Base-by-base conservation (phyloP, 2,329 filamentous ascomycete genomes). In the Fusarium mundagurra region DNA sequence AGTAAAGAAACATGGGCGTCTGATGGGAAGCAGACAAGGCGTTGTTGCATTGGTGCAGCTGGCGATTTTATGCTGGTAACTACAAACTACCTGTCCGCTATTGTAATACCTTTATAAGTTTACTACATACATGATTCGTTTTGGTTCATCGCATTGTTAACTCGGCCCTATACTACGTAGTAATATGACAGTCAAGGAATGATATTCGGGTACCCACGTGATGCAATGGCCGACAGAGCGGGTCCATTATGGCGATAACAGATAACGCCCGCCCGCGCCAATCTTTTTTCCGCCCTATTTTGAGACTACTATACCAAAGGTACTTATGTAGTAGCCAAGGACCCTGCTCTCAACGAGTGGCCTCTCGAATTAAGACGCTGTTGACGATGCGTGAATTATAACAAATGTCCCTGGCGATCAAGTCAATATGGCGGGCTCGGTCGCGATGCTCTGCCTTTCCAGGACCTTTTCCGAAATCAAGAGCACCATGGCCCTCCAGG, bases 391-490 rank as follows among this genome's bases (percentile, higher is more conserved):
- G 66, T 77, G 76, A 64, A 65, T 80, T 76, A 84, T 86, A 82
- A 83, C 79, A 77, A 83, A 86, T 87, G 85, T 85, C 81, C 80
- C 81, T 84, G 80, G 84, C 84, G 82, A 82, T 84, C 83, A 82
- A 81, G 74, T 81, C 82, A 78, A 69, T 81, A 80, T 84, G 83
- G 84, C 83, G 84, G 81, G 81, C 81, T 78, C 80, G 81, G 79
- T 78, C 79, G 74, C 82, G 78, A 74, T 79, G 76, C 75, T 77
- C 76, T 72, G 76, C 77, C 74, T 69, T 77, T 62, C 60, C 75
- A 69, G 75, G 74, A 63, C 66, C 60, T 64, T 65, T 67, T 63
- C 73, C 68, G 38, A 71, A 73, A 61, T 71, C 73, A 70, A 76
- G 70, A 69, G 68, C 59, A 57, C 61, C 57, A 63, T 63, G 71